Conservation (phyloP, 2,329 filamentous ascomycete genomes). For the Clonostachys byssicola region DNA sequence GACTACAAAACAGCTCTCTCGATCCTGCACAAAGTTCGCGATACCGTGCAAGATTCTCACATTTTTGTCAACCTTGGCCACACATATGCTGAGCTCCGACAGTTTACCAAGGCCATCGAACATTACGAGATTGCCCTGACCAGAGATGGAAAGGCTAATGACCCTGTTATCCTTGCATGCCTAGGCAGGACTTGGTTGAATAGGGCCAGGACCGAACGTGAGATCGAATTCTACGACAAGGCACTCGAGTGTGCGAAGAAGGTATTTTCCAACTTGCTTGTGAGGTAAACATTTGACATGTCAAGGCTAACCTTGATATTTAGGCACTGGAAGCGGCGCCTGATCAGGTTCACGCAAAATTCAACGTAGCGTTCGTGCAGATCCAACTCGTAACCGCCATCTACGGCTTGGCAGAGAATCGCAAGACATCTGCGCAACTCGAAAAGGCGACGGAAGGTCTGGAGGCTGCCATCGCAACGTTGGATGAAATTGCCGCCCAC, state of each 20-base stretch:
- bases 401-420: conserved; percentile 67
- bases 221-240: conserved; percentile 52
- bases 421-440: conserved; percentile 76
- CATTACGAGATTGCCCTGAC: conserved; percentile 84
- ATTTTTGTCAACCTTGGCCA: conserved; percentile 93
- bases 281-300: neutral
- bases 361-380: conserved; percentile 97
- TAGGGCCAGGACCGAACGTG: conserved; percentile 63
- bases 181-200: conserved; percentile 85
- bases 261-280: conserved; percentile 32
- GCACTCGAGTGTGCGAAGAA: conserved; percentile 59
- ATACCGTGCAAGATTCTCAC: conserved; percentile 83
- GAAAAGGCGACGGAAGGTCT: conserved; percentile 76
- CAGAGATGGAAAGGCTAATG: conserved; percentile 69
- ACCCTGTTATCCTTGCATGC: conserved; percentile 78
- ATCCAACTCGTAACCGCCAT: conserved; percentile 87
- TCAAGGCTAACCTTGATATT: neutral
- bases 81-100: conserved; percentile 83
- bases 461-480: conserved; percentile 75
- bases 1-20: conserved; percentile 78
- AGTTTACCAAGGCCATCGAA: conserved; percentile 89
- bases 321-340: conserved; percentile 74
- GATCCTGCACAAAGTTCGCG: conserved; percentile 85
- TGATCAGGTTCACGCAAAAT: conserved; percentile 86
- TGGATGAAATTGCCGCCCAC: conserved; percentile 59